Percentiles rank a stretch among this genome's conserved stretches.
These are phyloP conservation scores for Entophlyctis helioformis DNA, from an alignment of 192 early-diverging fungal species.

Conservation along the genomic window DNA sequence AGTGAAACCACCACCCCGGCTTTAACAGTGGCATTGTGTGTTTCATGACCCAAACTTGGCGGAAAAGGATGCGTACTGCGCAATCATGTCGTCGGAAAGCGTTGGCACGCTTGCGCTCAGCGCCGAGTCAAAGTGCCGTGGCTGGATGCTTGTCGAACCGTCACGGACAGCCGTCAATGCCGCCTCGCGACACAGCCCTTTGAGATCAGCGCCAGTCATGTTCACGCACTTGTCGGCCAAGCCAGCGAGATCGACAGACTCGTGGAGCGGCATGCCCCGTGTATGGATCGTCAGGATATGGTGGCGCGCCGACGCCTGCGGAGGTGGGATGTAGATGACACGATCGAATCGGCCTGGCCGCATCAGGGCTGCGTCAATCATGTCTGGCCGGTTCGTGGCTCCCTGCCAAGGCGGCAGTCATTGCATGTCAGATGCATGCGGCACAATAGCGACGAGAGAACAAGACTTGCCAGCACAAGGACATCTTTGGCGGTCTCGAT, in stretches of 20 bases:
- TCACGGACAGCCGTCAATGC: slow-evolving; percentile 35
- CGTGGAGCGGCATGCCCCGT: slow-evolving; percentile 37
- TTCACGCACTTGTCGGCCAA: slow-evolving; percentile 47
- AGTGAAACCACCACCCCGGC: too few relatives aligned
- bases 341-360: slow-evolving; percentile 83
- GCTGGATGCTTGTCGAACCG: not conserved
- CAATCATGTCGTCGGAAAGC: slow-evolving; percentile 46
- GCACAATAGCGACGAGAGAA: too few relatives aligned
- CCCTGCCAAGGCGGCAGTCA: slow-evolving; percentile 48
- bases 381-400: slow-evolving; percentile 78
- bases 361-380: slow-evolving; percentile 79
- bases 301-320: slow-evolving; percentile 29
- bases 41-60: slow-evolving; percentile 33
- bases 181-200: slow-evolving; percentile 49
- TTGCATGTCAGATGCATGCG: too few relatives aligned
- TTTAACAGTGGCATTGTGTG: too few relatives aligned
- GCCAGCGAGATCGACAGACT: slow-evolving; percentile 27
- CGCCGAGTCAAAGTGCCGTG: slow-evolving; percentile 40
- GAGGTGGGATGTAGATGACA: slow-evolving; percentile 61
- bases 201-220: slow-evolving; percentile 72
- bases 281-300: slow-evolving; percentile 62
- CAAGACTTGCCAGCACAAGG: slow-evolving; percentile 58
- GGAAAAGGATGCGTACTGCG: slow-evolving; percentile 41
- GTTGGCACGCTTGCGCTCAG: slow-evolving; percentile 43
- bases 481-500: slow-evolving; percentile 74